Evolutionary conservation across 2,329 filamentous ascomycete species (phyloP).

Genomic region (Trichothecium sympodiale): DNA sequence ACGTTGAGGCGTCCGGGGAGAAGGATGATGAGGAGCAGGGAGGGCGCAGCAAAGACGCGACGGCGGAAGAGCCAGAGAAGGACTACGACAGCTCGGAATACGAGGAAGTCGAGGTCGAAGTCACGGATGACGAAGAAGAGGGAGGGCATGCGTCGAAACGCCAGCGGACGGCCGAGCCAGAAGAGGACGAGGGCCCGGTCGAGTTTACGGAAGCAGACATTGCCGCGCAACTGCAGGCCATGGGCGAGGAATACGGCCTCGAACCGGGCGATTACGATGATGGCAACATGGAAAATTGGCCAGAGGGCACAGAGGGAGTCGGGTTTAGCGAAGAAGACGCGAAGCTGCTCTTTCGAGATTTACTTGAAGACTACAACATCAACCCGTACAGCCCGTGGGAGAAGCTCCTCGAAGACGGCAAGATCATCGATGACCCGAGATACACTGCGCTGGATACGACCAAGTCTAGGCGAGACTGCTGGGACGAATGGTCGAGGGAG

Average conservation of each 20-base stretch:
- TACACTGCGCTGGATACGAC: conserved; percentile 79
- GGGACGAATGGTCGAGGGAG: conserved; percentile 72
- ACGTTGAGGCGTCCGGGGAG: conserved; percentile 3
- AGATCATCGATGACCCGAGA: conserved; percentile 72
- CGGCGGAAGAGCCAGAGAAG: conserved; percentile 8
- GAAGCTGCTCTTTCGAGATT: conserved; percentile 67
- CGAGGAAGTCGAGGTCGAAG: conserved; percentile 55
- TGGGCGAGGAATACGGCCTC: conserved; percentile 76
- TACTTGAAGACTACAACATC: conserved; percentile 72
- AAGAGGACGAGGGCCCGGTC: conserved; percentile 38
- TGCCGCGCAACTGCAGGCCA: conserved; percentile 78
- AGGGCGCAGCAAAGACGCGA: conserved; percentile 2
- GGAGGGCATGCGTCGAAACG: conserved; percentile 47
- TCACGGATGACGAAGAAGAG: conserved; percentile 40
- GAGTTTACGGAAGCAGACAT: conserved; percentile 95
- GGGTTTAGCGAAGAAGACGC: conserved; percentile 67
- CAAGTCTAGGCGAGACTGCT: conserved; percentile 70
- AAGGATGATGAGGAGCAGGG: conserved; percentile 9
- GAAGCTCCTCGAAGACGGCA: conserved; percentile 71
- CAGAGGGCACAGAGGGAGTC: conserved; percentile 61
- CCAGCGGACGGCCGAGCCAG: conserved; percentile 41
- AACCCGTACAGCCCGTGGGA: conserved; percentile 91
- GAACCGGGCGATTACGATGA: conserved; percentile 69
- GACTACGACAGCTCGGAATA: conserved; percentile 55
- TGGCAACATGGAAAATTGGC: conserved; percentile 47